Evolutionary conservation across 2,329 filamentous ascomycete species (phyloP).

Genomic region (Drechslerella dactyloides): DNA sequence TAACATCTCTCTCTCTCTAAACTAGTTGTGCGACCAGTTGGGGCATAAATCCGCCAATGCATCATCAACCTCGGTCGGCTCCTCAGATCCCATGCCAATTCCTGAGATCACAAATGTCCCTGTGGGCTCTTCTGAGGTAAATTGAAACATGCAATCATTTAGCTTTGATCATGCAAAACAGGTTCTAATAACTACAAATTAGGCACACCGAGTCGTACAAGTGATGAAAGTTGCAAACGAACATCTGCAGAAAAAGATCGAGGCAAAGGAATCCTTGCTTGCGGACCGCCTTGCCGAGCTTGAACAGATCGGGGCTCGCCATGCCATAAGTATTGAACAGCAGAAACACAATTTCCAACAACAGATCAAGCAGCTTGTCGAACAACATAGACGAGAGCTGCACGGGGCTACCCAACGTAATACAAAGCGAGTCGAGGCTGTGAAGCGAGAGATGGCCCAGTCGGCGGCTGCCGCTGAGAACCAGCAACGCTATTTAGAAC

Average conservation of each 20-base stretch:
- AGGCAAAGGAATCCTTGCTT: slow-evolving; percentile 39
- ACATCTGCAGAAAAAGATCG: slow-evolving; percentile 46
- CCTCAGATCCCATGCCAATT: slow-evolving; percentile 17
- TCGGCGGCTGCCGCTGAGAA: slow-evolving; percentile 8
- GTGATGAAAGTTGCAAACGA: slow-evolving; percentile 48
- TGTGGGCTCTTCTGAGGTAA: slow-evolving; percentile 31
- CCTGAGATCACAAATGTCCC: slow-evolving; percentile 17
- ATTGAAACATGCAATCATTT: not conserved
- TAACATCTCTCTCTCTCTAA: not conserved
- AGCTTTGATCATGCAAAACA: not conserved
- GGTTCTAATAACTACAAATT: not conserved
- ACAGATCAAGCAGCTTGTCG: slow-evolving; percentile 21
- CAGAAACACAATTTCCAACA: slow-evolving; percentile 32
- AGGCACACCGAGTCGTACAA: slow-evolving; percentile 45
- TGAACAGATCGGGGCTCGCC: slow-evolving; percentile 27
- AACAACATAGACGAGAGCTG: slow-evolving; percentile 18
- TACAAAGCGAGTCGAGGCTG: slow-evolving; percentile 19
- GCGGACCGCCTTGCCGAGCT: slow-evolving; percentile 41
- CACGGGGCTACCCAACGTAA: slow-evolving; percentile 7
- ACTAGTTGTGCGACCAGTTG: slow-evolving; percentile 36
- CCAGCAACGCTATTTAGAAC: slow-evolving; percentile 14
- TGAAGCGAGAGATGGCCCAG: slow-evolving; percentile 18
- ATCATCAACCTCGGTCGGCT: slow-evolving; percentile 26
- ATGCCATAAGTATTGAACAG: slow-evolving; percentile 38
- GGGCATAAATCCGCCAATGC: slow-evolving; percentile 37